phyloP scores from a whole-genome alignment of 306 rosid species.

The Corylus avellana region DNA sequence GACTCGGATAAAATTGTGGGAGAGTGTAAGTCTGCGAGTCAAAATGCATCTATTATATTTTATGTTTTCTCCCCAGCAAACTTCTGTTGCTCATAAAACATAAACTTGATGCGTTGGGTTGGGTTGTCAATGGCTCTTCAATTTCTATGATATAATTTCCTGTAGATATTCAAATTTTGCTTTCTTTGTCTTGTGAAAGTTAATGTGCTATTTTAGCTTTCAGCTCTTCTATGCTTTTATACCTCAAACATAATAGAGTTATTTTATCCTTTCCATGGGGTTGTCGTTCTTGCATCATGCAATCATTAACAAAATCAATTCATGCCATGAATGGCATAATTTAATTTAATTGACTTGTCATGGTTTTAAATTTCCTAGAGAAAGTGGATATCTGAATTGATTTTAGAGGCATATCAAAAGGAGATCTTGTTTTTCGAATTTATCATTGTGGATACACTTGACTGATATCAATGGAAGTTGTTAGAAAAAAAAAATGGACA shows the following conservation, averaged over 20 bases:
- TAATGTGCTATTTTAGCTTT: background rate
- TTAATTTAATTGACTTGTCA: background rate
- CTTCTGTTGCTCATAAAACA: background rate
- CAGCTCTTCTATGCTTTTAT: background rate
- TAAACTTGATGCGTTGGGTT: background rate
- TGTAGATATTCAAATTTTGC: background rate
- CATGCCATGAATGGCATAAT: background rate
- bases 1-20: background rate
- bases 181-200: background rate
- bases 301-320: background rate
- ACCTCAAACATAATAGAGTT: background rate
- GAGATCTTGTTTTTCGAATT: background rate
- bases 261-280: background rate
- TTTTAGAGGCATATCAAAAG: background rate
- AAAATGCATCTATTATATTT: background rate
- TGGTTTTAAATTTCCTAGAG: background rate
- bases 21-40: background rate
- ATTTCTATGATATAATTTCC: background rate
- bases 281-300: background rate
- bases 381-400: background rate
- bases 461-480: background rate
- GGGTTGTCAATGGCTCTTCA: background rate
- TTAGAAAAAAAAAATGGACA: too few relatives aligned
- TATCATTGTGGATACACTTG: background rate
- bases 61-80: background rate